Evolutionary conservation across 176 grass and related monocot genomes (phyloP), one percentile per base, ranked within the genome.

Genomic region (Panicum miliaceum): DNA sequence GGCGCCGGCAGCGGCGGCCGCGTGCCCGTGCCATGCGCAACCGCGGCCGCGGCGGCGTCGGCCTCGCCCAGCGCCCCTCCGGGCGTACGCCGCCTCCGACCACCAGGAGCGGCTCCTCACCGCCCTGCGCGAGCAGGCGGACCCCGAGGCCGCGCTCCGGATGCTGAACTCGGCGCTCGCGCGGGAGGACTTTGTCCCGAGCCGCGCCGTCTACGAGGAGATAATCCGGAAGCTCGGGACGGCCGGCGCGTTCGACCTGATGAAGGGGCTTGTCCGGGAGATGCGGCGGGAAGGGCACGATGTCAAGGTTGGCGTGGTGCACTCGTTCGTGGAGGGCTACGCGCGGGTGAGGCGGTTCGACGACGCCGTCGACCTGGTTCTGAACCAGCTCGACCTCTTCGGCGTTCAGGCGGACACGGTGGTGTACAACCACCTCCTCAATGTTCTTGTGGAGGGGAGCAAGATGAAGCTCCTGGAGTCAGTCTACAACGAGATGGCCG

Each of bases 391-490:
- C 52, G 86, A 86, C 18, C 29, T 80, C 50, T 93, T 90, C 3
- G 89, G 80, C 18, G 2, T 93, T 59, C 56, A 76, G 84, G 82
- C 63, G 14, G 68, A 91, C 42, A 62, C 84, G 23, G 71, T 51
- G 48, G 74, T 88, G 76, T 95, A 77, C 82, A 98, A 93, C 67
- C 82, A 89, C 41, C 87, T 98, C 37, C 90, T 98, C 60, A 81
- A 65, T 88, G 76, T 75, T 41, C 84, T 98, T 2, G 84, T 88
- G 14, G 84, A 97, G 36, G 92, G 82, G 64, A 91, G 45, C 58
- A 95, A 77, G 86, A 82, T 98, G 43, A 95, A 95, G 75, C 82
- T 98, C 23, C 80, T 95, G 27, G 95, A 98, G 26, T 79, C 52
- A 0, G 88, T 86, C 73, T 98, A 93, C 35, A 48, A 29, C 18